Evolutionary conservation across 2,329 filamentous ascomycete species (phyloP), one percentile per base, ranked within the genome.

Genomic region (Teratosphaeriaceae sp.): DNA sequence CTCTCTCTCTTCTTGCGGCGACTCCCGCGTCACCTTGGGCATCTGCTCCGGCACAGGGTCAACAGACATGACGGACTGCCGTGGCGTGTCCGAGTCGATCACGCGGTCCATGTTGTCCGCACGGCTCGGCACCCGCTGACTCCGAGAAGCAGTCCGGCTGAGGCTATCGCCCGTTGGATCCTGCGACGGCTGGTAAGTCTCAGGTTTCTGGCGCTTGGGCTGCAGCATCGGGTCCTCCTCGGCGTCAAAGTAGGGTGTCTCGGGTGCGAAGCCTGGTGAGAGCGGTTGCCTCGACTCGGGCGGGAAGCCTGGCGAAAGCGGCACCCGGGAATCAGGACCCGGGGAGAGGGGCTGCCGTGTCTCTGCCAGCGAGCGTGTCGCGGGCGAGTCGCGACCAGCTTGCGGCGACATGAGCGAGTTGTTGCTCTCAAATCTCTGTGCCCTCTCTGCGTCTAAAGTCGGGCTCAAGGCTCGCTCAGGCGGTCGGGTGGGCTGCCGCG

Each of bases 1-100:
- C 58, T 60, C 81, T 73, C 3, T 21, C 20, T 43, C 44, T 9
- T 57, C 53, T 30, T 62, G 49, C 5, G 50, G 54, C 33, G 62
- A 43, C 36, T 56, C 43, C 33, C 59, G 48, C 11, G 48, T 45
- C 7, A 58, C 55, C 34, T 55, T 54, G 3, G 58, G 52, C 36
- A 56, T 21, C 16, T 51, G 44, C 30, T 61, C 57, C n/a, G 45
- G 45, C 6, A n/a, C 40, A 15, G 46, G 38, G 3, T 48, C 38
- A 11, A 27, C 16, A 15, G 45, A 38, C 8, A 46, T 39, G 8
- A 53, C 45, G 15, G 49, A 53, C 18, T 52, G 50, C 23, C 55
- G 42, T 7, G 56, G 50, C 13, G 52, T 53, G 9, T 55, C 53
- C 2, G 66, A 65, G 47, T 65, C 47, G 12, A 42, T 27, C 13